Conservation (phyloP, 805 yeast genomes). For the Millerago galiae region DNA sequence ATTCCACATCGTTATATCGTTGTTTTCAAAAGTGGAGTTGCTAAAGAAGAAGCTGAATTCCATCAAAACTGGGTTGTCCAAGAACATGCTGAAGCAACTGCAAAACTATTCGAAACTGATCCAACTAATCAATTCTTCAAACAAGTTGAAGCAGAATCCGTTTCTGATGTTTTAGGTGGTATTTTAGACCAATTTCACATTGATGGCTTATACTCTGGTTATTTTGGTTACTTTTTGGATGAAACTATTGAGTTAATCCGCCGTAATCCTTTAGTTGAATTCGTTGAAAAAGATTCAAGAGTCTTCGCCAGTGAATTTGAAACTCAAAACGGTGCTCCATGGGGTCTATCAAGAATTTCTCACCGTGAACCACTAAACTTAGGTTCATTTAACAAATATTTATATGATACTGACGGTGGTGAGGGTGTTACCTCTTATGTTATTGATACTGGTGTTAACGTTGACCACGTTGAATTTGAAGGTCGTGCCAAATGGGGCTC, state of each 20-base stretch:
- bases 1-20: constrained; percentile 78
- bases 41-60: constrained; percentile 46
- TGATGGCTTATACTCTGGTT: constrained; percentile 59
- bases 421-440: constrained; percentile 82
- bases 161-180: constrained; percentile 39
- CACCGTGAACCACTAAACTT: constrained; percentile 68
- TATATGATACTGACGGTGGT: constrained; percentile 70
- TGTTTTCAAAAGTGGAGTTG: constrained; percentile 65
- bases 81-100: constrained; percentile 40
- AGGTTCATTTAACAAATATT: constrained; percentile 65
- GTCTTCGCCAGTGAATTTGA: constrained; percentile 60
- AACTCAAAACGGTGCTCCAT: constrained; percentile 79
- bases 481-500: constrained; percentile 87
- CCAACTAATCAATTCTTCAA: constrained; percentile 34
- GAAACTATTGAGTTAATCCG: constrained; percentile 70
- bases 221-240: constrained; percentile 78
- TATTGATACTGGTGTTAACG: constrained; percentile 83
- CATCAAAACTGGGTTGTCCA: constrained; percentile 64
- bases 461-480: constrained; percentile 68
- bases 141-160: constrained; percentile 20
- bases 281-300: constrained; percentile 69
- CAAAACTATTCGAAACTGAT: constrained; percentile 28
- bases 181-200: constrained; percentile 56
- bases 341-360: constrained; percentile 91
- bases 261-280: constrained; percentile 54